phyloP scores from a whole-genome alignment of 2,329 filamentous ascomycete genomes.

The Zymoseptoria ardabiliae region DNA sequence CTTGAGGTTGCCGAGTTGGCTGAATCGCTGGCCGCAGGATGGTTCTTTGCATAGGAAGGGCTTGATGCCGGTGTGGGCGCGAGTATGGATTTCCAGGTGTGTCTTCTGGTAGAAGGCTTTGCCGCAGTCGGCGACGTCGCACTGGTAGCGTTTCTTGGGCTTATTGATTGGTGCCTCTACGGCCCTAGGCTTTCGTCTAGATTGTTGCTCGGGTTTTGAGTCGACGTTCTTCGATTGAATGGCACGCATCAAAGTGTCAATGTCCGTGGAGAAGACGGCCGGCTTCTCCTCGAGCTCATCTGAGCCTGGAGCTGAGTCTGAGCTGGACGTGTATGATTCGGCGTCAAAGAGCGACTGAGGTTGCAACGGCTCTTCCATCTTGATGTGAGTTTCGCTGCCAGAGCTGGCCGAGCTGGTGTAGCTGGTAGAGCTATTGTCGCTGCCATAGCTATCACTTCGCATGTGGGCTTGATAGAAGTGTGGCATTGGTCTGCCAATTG shows the following conservation, averaged over 20 bases:
- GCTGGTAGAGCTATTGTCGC: constrained; percentile 25
- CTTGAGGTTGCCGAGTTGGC: constrained; percentile 85
- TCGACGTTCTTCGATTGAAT: constrained; percentile 59
- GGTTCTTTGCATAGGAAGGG: constrained; percentile 78
- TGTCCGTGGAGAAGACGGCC: constrained; percentile 66
- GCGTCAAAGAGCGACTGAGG: constrained; percentile 34
- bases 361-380: constrained; percentile 37
- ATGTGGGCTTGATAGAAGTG: constrained; percentile 13
- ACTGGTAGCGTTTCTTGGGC: constrained; percentile 62
- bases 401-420: constrained; percentile 7
- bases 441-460: constrained; percentile 21
- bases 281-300: constrained; percentile 33
- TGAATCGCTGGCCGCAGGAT: constrained; percentile 72
- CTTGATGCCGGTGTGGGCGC: constrained; percentile 82
- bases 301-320: constrained; percentile 39
- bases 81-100: constrained; percentile 81
- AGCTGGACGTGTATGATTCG: constrained; percentile 22
- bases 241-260: constrained; percentile 81
- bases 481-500: constrained; percentile 6
- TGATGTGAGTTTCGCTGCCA: constrained; percentile 25
- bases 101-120: constrained; percentile 89
- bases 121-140: constrained; percentile 63
- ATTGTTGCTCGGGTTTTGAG: constrained; percentile 3
- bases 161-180: constrained; percentile 12
- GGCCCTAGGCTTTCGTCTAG: constrained; percentile 1